These are phyloP conservation scores for Zalaria obscura DNA, from an alignment of 2,329 filamentous ascomycete species.

Conservation along the genomic window DNA sequence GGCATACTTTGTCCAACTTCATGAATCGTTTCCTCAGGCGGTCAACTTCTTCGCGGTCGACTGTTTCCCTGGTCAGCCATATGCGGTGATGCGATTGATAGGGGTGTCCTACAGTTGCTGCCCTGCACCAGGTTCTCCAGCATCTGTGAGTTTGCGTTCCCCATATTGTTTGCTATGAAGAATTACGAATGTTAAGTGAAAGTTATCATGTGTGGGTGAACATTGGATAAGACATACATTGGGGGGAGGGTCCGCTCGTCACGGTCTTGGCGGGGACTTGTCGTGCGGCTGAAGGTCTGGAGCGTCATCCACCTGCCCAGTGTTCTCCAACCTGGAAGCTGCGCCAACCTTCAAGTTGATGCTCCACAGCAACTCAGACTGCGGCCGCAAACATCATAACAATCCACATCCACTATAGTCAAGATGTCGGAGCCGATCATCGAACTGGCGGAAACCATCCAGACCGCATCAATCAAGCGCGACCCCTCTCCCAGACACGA, in stretches of 20 bases:
- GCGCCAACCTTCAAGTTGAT: not conserved
- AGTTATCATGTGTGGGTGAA: too few species aligned
- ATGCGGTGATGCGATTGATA: not conserved
- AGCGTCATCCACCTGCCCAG: too few species aligned
- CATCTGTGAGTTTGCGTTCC: slow-evolving; percentile 49
- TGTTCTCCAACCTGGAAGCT: too few species aligned
- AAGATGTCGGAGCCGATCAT: slow-evolving; percentile 17
- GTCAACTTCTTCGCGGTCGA: slow-evolving; percentile 95
- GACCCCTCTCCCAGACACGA: slow-evolving; percentile 61
- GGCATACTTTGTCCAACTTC: slow-evolving; percentile 87
- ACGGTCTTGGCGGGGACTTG: too few species aligned
- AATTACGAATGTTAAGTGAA: too few species aligned
- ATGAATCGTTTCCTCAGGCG: slow-evolving; percentile 93
- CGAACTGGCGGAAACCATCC: slow-evolving; percentile 63
- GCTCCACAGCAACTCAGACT: too few species aligned
- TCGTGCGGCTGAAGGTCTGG: too few species aligned
- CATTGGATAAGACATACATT: too few species aligned
- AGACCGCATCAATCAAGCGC: slow-evolving; percentile 64
- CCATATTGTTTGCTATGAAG: slow-evolving; percentile 20
- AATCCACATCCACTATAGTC: not conserved
- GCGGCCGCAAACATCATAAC: too few species aligned
- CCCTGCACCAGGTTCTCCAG: slow-evolving; percentile 93
- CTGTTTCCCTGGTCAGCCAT: slow-evolving; percentile 31
- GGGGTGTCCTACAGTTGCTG: slow-evolving; percentile 65
- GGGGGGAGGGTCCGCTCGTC: too few species aligned